These are phyloP conservation scores for Epichloe bromicola DNA, from an alignment of 2,329 filamentous ascomycete species.

Conservation along the genomic window DNA sequence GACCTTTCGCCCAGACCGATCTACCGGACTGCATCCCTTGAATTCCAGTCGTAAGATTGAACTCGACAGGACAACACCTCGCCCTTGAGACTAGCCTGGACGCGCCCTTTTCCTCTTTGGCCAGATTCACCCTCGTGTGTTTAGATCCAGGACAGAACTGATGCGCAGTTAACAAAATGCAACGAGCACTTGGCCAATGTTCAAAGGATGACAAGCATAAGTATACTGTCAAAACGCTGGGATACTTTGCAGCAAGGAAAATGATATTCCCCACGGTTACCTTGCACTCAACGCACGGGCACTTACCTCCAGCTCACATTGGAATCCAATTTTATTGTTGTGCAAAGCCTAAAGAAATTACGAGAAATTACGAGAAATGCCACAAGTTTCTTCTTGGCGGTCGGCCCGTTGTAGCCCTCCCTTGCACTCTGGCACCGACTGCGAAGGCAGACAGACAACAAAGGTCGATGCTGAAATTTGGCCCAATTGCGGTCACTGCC, in stretches of 20 bases:
- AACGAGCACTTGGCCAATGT: background rate
- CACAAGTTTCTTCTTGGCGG: background rate
- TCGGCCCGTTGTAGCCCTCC: background rate
- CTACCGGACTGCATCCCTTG: constrained; percentile 2
- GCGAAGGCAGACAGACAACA: background rate
- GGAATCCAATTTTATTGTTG: background rate
- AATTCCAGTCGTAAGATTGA: constrained; percentile 3
- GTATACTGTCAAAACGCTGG: background rate
- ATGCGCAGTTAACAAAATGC: background rate
- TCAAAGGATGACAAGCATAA: background rate
- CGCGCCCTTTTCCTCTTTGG: background rate
- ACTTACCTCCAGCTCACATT: background rate
- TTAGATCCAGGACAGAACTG: background rate
- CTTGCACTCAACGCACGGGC: background rate
- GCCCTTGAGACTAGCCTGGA: background rate
- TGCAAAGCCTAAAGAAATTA: background rate
- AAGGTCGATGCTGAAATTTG: background rate
- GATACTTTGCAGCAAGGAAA: background rate
- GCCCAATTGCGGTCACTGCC: background rate
- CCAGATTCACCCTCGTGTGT: background rate
- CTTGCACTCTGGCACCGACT: background rate
- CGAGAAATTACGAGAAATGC: background rate
- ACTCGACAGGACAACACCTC: background rate
- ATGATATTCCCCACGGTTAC: background rate
- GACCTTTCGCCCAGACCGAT: too few species aligned